Evolutionary conservation across 331 rosid species (phyloP), one percentile per base, ranked within the genome.

Genomic region (Malus hybrid): DNA sequence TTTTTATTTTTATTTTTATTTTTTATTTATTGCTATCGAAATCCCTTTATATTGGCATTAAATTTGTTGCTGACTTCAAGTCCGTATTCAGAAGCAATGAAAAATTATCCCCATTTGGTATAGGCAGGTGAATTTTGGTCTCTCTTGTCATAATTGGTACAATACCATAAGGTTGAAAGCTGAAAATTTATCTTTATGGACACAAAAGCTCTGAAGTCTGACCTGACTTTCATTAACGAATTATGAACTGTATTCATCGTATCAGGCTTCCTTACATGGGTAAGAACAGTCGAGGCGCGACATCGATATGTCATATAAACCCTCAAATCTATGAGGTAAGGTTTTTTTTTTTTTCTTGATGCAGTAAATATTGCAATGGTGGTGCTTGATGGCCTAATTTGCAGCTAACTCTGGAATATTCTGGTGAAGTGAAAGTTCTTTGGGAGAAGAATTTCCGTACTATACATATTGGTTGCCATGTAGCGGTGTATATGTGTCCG

Each of bases 351-450:
- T 9, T 28, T 0, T 4, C 64, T 24, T 24, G 64, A 60, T 60
- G 18, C 3, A 0, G 32, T 60, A 24, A 60, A 60, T 22, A 22
- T 60, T 24, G 64, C 32, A 58, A 58, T 12, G 63, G 7, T 58
- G 10, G 63, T 5, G 7, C 7, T 11, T 58, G 26, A 10, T 58
- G 30, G 63, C 32, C 7, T 22, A 22, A 58, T 58, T 58, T 58
- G 63, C 18, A 58, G 32, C 64, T 24, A 60, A 11, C n/a, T 56
- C 12, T 8, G 62, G 26, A n/a, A 56, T 56, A 56, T 60, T 5
- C 57, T 60, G 64, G 64, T 24, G 4, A 60, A 60, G 32, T 60
- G 30, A 84, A 87, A 20, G 32, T 18, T 16, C 57, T 15, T 52
- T 52, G 9, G 57, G 57, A 52, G 57, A 52, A 52, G 56, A 6